Evolutionary conservation across 139 green algal species (phyloP).

Genomic region (Chlamydomonas sphaeroides): DNA sequence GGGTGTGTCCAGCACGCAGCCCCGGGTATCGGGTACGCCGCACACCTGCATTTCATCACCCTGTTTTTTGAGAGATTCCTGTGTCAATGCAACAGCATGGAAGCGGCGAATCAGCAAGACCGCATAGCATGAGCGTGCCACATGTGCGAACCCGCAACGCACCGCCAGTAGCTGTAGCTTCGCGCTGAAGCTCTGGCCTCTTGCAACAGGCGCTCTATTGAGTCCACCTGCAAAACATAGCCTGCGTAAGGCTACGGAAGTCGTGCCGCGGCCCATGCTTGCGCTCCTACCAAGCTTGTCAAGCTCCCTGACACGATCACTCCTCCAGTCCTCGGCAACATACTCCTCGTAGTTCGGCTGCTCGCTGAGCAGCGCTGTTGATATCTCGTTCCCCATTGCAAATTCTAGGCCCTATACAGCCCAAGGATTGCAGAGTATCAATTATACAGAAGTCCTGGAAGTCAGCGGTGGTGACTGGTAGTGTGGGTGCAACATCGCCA

Average conservation of each 20-base stretch:
- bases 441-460: too few species aligned
- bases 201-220: slow-evolving; percentile 10
- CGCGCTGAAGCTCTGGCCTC: slow-evolving; percentile 18
- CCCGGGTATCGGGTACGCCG: too few species aligned
- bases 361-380: too few species aligned
- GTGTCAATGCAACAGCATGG: neutral
- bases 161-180: slow-evolving; percentile 37
- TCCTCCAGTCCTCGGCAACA: neutral
- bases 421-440: too few species aligned
- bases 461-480: too few species aligned
- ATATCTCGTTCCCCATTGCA: slow-evolving; percentile 14
- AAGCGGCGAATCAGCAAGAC: neutral
- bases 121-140: too few species aligned
- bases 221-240: neutral
- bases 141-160: neutral
- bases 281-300: slow-evolving; percentile 14
- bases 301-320: slow-evolving; percentile 1
- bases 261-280: neutral
- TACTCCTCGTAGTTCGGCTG: neutral
- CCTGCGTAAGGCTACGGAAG: too few species aligned
- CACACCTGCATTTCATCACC: slow-evolving; percentile 44
- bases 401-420: too few species aligned
- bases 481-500: too few species aligned
- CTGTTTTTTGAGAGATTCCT: slow-evolving; percentile 33
- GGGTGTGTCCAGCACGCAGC: too few species aligned